Base-by-base conservation (phyloP, 805 yeast genomes). In the Ogataea pini region DNA sequence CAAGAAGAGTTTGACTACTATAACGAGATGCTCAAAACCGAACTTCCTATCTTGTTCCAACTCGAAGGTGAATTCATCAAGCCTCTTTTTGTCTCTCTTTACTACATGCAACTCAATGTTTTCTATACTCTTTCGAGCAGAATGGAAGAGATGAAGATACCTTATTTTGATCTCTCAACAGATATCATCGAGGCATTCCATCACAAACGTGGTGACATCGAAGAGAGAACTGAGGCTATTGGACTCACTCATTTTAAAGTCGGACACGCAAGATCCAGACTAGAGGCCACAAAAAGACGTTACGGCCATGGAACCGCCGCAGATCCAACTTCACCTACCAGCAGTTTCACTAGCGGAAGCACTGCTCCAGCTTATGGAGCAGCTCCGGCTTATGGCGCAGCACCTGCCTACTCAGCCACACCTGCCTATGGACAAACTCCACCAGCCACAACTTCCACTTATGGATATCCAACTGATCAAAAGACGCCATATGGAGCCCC, bases 101-200 rank as follows among this genome's bases (percentile, higher is more conserved):
- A 94, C 72, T 94, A 83, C 76, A 94, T 94, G 98, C 99, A 94
- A 73, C 79, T 94, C 74, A 94, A 94, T 73, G 89, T 94, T 49
- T 94, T 91, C 69, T 94, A 94, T 77, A 90, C 97, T 1, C 75
- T 94, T 53, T 91, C 88, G 73, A 85, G 79, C 63, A 80, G 87
- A 60, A 88, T 92, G 89, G 96, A 92, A 71, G 96, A 89, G 64
- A 83, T 92, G 87, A 90, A 94, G 72, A 94, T 94, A 57, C 97
- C 97, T 13, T 94, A 94, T 71, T 94, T 94, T 69, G 96, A 94
- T 65, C 75, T 94, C 63, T 75, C 80, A 43, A 77, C 87, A 38
- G 98, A 90, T 65, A 87, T 94, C 54, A 76, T 86, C 46, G 92
- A 87, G 65, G 85, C 91, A 3, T 94, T 85, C 70, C 69, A 66